Evolutionary conservation across 2,329 filamentous ascomycete species (phyloP), one percentile per base, ranked within the genome.

Genomic region (Hypoxylon sp.): DNA sequence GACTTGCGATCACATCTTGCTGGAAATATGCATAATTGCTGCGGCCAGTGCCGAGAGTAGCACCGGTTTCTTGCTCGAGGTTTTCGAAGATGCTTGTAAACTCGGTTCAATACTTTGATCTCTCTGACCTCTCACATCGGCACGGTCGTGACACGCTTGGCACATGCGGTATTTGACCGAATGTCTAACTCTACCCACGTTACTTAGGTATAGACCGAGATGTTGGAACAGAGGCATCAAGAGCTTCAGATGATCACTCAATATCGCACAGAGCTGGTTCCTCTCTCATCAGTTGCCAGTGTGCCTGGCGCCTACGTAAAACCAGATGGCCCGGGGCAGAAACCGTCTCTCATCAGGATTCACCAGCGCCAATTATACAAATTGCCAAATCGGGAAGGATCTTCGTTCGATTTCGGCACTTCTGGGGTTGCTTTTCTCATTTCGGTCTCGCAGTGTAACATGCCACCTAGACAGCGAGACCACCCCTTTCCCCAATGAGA

Each of bases 321-420:
- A 20, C 51, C 38, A 60, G 20, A 8, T 24, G 24, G 40, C 22
- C 49, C 54, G 49, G 45, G 50, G 52, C 46, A 60, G 48, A 57
- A 44, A 49, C 46, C 51, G 55, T 53, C 54, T 60, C 60, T 60
- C 57, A 61, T 68, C 53, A 63, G 50, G 57, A 69, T 65, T 69
- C 57, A 64, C 64, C 61, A 68, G 58, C 65, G 51, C 50, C 46
- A 52, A 56, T 56, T 61, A 64, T 61, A 38, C 55, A 61, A 51
- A 24, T 54, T 44, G 49, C 59, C 28, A 4, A 9, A 60, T 67
- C 45, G 22, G 61, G 68, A 57, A 65, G 53, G 71, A 74, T 74
- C 70, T 71, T 62, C 70, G 60, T 46, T 69, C 54, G 66, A 66
- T 55, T 67, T 74, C 71, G 72, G 72, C 69, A 71, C 65, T 72